A percentile compares a stretch with the other conserved stretches of the same genome.
These are phyloP conservation scores for Oemleria cerasiformis DNA, from an alignment of 306 rosid genomes.

Conservation along the genomic window DNA sequence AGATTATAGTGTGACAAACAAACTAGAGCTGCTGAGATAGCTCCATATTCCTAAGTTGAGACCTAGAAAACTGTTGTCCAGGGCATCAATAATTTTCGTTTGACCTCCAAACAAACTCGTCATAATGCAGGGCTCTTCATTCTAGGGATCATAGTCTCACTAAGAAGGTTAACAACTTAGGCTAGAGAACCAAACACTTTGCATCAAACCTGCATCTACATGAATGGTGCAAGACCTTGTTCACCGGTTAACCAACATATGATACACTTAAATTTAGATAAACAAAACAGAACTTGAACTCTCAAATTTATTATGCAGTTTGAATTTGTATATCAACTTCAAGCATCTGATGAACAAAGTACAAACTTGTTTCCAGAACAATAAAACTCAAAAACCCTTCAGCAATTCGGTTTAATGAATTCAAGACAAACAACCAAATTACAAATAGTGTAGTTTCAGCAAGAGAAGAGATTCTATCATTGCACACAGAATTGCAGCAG, in stretches of 20 bases:
- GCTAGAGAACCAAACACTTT: not conserved
- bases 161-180: not conserved
- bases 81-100: not conserved
- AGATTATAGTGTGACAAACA: no score
- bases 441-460: not conserved
- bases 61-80: not conserved
- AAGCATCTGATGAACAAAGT: not conserved
- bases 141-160: not conserved
- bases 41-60: no score
- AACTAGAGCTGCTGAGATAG: no score
- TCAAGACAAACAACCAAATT: not conserved
- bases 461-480: not conserved
- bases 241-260: not conserved
- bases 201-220: not conserved
- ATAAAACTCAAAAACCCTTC: not conserved
- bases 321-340: constrained; percentile 6
- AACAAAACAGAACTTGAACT: not conserved
- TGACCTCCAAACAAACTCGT: not conserved
- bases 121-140: not conserved
- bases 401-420: not conserved
- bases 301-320: constrained; percentile 4
- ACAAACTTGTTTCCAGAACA: not conserved
- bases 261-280: not conserved
- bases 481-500: not conserved
- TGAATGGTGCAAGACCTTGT: not conserved